These are phyloP conservation scores for Phylloporus sp. DNA, from an alignment of 768 basidiomycete species.

Conservation along the genomic window DNA sequence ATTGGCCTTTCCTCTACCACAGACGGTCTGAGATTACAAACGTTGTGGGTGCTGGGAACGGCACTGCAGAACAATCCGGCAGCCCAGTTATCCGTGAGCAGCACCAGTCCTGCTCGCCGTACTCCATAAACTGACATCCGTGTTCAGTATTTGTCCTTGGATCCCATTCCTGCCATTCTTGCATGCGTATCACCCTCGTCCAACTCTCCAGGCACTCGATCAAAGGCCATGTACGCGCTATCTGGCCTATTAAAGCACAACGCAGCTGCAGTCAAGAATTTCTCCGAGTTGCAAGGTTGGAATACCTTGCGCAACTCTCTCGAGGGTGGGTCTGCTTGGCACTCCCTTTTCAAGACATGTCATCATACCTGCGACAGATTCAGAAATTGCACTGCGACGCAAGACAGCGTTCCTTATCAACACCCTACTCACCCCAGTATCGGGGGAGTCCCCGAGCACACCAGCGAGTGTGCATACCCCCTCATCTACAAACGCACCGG, in stretches of 20 bases:
- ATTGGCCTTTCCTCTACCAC: conserved; percentile 50
- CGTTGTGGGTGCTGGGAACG: conserved; percentile 85
- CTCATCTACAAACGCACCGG: conserved; percentile 28
- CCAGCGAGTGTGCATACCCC: conserved; percentile 19
- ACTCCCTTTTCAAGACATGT: background rate
- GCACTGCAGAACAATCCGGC: conserved; percentile 87
- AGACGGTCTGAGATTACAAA: conserved; percentile 58
- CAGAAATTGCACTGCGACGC: conserved; percentile 69
- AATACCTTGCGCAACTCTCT: conserved; percentile 50
- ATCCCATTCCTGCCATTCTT: conserved; percentile 63
- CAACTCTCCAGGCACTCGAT: conserved; percentile 50
- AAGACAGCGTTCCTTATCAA: conserved; percentile 77
- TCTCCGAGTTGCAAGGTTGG: conserved; percentile 62
- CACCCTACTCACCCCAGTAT: conserved; percentile 55
- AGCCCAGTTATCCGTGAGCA: conserved; percentile 68
- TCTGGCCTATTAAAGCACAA: conserved; percentile 80
- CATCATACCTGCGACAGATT: conserved; percentile 44
- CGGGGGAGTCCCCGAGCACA: conserved; percentile 6
- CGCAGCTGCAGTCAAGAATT: conserved; percentile 51
- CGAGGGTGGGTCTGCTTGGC: conserved; percentile 41
- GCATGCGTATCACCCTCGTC: conserved; percentile 53
- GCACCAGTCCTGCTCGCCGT: background rate
- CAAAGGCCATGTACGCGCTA: conserved; percentile 80
- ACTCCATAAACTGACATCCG: conserved; percentile 1
- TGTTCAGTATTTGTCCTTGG: conserved; percentile 52